Conservation (phyloP, 345 rosid genomes). For the Lenwebbia sp. region DNA sequence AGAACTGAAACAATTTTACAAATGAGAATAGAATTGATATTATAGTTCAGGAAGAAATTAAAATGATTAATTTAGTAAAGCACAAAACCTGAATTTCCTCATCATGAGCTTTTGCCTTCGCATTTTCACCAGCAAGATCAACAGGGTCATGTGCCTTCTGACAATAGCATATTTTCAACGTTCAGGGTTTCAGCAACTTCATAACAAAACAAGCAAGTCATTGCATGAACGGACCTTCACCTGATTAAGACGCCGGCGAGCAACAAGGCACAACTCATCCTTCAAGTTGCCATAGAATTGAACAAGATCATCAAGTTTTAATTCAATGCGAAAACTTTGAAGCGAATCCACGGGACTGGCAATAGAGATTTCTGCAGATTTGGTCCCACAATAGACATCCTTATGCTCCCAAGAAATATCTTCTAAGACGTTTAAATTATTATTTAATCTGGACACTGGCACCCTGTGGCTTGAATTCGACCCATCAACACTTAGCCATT, state of each 20-base stretch:
- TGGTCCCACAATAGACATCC: constrained; percentile 22
- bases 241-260: constrained; percentile 40
- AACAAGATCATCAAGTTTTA: constrained; percentile 23
- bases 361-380: constrained; percentile 7
- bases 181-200: not conserved
- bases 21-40: not conserved
- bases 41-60: not conserved
- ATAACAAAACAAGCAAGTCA: not conserved
- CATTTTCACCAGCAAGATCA: constrained; percentile 26
- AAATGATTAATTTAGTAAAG: not conserved
- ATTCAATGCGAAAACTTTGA: constrained; percentile 9
- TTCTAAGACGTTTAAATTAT: not conserved
- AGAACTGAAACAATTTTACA: not conserved
- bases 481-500: not conserved
- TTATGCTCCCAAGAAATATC: constrained; percentile 52
- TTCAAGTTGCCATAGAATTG: constrained; percentile 54
- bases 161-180: constrained; percentile 19
- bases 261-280: constrained; percentile 38
- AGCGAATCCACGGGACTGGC: constrained; percentile 13
- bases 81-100: constrained; percentile 58
- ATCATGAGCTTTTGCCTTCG: constrained; percentile 21
- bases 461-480: not conserved
- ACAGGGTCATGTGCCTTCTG: constrained; percentile 42
- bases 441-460: not conserved
- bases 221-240: constrained; percentile 38